Percentiles rank a stretch among this genome's conserved stretches.
These are phyloP conservation scores for Fusarium torreyae DNA, from an alignment of 2,329 filamentous ascomycete genomes.

Conservation along the genomic window DNA sequence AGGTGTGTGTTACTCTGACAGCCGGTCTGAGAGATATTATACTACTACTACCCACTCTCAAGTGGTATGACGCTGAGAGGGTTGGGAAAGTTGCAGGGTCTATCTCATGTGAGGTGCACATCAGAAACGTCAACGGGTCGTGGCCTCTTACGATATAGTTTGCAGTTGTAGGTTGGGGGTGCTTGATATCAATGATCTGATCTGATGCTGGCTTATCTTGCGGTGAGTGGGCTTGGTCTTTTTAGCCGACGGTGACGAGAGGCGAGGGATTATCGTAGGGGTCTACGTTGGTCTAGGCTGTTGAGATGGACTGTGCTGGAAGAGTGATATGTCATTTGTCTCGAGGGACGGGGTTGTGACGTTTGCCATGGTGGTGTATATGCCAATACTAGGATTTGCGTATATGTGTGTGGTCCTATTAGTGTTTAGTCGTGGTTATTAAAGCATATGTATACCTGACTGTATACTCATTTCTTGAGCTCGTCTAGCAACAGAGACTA, in stretches of 20 bases:
- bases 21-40: background rate
- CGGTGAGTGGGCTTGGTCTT: slow-evolving; percentile 27
- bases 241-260: slow-evolving; percentile 4
- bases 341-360: slow-evolving; percentile 9
- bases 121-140: slow-evolving; percentile 1
- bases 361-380: slow-evolving; percentile 21
- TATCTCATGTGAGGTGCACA: slow-evolving; percentile 5
- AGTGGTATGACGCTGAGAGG: slow-evolving; percentile 11
- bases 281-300: background rate
- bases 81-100: background rate
- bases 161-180: slow-evolving; percentile 1
- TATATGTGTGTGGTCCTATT: background rate
- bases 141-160: slow-evolving; percentile 16
- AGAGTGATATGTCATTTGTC: slow-evolving; percentile 13
- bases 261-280: slow-evolving; percentile 5
- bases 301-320: background rate
- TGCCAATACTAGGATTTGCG: slow-evolving; percentile 7
- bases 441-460: background rate
- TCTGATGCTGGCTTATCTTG: slow-evolving; percentile 28
- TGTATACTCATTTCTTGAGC: background rate
- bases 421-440: background rate
- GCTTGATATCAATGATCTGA: slow-evolving; percentile 26
- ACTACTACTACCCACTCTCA: background rate
- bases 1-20: background rate
- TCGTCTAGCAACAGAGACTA: background rate